Evolutionary conservation across 768 basidiomycete species (phyloP).

Genomic region (Trametes cinnabarina): DNA sequence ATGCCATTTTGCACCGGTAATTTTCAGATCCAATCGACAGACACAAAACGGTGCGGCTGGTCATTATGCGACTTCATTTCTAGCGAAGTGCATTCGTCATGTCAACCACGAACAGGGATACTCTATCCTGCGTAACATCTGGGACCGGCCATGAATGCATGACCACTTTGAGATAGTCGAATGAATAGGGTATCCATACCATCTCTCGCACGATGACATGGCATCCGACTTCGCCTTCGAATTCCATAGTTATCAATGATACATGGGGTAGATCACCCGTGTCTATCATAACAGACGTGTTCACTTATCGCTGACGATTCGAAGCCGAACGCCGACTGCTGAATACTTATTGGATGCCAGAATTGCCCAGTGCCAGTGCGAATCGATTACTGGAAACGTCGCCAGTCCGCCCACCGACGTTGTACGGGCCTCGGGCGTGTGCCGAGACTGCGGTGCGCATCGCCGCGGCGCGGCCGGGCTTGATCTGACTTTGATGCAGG

Average conservation of each 20-base stretch:
- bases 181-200: background rate
- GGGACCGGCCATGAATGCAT: too few species aligned
- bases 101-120: background rate
- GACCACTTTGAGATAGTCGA: too few species aligned
- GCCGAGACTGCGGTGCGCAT: background rate
- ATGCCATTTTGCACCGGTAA: too few species aligned
- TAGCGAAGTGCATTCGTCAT: background rate
- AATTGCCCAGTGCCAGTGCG: too few species aligned
- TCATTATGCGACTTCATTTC: background rate
- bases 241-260: slow-evolving; percentile 6
- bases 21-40: background rate
- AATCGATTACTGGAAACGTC: too few species aligned
- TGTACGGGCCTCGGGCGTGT: background rate
- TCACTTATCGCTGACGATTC: background rate
- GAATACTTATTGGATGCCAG: too few species aligned
- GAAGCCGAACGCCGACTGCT: too few species aligned
- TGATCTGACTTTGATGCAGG: slow-evolving; percentile 2
- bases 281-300: background rate
- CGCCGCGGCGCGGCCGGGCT: background rate
- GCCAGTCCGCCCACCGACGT: too few species aligned
- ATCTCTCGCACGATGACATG: background rate
- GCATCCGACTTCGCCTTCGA: background rate
- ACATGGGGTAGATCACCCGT: background rate
- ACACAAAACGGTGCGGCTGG: background rate
- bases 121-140: too few species aligned